phyloP scores from a whole-genome alignment of 2,329 filamentous ascomycete species.

The Rutstroemia sp. region DNA sequence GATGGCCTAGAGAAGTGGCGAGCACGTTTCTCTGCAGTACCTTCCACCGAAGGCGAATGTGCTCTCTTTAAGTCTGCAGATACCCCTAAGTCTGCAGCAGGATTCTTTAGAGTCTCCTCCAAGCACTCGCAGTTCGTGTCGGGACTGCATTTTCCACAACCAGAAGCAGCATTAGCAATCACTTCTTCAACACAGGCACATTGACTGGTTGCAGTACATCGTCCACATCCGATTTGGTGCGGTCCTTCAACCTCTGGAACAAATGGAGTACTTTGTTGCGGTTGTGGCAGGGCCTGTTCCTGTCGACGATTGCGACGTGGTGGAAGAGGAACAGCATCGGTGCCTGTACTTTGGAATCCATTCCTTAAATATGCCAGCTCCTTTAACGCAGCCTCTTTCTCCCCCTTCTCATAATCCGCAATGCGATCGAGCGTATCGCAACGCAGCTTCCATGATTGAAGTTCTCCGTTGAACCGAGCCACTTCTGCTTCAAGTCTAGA shows the following conservation, averaged over 20 bases:
- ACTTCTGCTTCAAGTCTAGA: conserved; percentile 56
- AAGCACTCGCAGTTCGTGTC: conserved; percentile 56
- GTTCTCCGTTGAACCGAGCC: conserved; percentile 46
- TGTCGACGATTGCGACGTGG: conserved; percentile 25
- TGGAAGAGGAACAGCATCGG: conserved; percentile 35
- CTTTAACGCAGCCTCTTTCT: conserved; percentile 36
- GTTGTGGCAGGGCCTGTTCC: conserved; percentile 5
- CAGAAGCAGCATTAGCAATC: conserved; percentile 44
- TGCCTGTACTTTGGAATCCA: conserved; percentile 25
- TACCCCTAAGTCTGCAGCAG: conserved; percentile 2
- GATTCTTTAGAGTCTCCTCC: conserved; percentile 34
- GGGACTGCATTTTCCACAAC: conserved; percentile 59
- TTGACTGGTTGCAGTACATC: conserved; percentile 43
- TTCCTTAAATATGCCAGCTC: conserved; percentile 32
- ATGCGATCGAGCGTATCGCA: conserved; percentile 30
- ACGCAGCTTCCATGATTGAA: conserved; percentile 29
- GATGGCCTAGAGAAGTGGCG: conserved; percentile 41
- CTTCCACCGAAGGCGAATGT: conserved; percentile 22
- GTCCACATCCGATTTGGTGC: conserved; percentile 41
- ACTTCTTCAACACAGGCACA: conserved; percentile 55
- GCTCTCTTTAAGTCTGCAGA: conserved; percentile 27
- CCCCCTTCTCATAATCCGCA: conserved; percentile 30
- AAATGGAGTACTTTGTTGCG: conserved; percentile 11
- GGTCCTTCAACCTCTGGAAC: conserved; percentile 18
- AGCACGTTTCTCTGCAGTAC: conserved; percentile 45